Conservation (phyloP, 305 asterid species). For the Solanum hybrid region DNA sequence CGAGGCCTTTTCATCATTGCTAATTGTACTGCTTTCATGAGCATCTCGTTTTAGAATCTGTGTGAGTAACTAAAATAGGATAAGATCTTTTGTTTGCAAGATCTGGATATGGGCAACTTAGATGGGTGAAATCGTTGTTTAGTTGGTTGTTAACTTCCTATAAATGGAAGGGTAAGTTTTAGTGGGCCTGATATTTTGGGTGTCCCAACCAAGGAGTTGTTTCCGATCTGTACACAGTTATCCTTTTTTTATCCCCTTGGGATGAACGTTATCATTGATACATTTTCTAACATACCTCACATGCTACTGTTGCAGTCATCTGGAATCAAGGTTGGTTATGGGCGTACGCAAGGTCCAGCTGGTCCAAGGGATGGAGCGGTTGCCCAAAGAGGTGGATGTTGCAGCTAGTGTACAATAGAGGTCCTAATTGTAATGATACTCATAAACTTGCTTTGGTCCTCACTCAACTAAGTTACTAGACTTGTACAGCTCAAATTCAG, state of each 20-base stretch:
- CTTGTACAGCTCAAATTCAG: conserved; percentile 7
- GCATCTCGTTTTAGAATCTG: background rate
- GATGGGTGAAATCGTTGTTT: background rate
- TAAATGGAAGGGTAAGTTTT: background rate
- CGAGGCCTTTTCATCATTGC: background rate
- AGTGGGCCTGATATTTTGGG: background rate
- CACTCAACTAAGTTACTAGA: background rate
- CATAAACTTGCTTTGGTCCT: background rate
- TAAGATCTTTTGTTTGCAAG: background rate
- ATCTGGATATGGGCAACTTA: background rate
- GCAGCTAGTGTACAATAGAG: conserved; percentile 29
- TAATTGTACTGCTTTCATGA: background rate
- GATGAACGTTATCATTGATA: background rate
- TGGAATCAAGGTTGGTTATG: conserved; percentile 74
- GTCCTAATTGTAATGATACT: background rate
- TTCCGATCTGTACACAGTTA: background rate
- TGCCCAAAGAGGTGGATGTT: conserved; percentile 67
- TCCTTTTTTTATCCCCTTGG: background rate
- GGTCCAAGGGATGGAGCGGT: conserved; percentile 67
- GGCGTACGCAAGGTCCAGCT: conserved; percentile 50
- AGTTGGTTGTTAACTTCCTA: background rate
- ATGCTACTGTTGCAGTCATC: conserved; percentile 41
- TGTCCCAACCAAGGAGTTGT: background rate
- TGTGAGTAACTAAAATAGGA: background rate
- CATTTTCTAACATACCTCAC: background rate